These are phyloP conservation scores for Grosmannia serpens DNA, from an alignment of 2,329 filamentous ascomycete species.

Conservation along the genomic window DNA sequence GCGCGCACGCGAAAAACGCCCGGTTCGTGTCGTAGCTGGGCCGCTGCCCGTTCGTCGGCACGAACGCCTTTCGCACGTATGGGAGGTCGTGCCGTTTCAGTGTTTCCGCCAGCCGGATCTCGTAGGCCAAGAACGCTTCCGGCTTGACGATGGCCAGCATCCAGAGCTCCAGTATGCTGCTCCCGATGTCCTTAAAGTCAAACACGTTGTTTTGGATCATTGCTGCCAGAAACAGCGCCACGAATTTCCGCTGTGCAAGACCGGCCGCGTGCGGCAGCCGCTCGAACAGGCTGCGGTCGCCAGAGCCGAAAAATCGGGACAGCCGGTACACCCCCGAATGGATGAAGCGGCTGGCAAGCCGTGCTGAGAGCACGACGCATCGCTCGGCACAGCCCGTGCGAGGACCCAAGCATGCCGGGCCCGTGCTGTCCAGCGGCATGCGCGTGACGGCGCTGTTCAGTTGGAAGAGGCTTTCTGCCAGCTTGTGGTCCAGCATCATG, in stretches of 20 bases:
- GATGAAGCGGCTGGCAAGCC: conserved; percentile 32
- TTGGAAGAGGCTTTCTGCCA: conserved; percentile 35
- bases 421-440: conserved; percentile 3
- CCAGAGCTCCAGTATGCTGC: conserved; percentile 41
- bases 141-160: conserved; percentile 40
- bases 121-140: conserved; percentile 30
- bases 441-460: conserved; percentile 19
- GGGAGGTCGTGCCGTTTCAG: conserved; percentile 29
- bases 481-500: conserved; percentile 35
- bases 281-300: conserved; percentile 40
- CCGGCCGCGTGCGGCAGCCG: conserved; percentile 26
- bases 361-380: conserved; percentile 31
- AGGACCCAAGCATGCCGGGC: background rate
- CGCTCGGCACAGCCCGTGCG: conserved; percentile 28
- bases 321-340: conserved; percentile 32
- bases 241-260: conserved; percentile 29
- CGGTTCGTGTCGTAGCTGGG: conserved; percentile 37
- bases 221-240: conserved; percentile 39
- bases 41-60: conserved; percentile 22
- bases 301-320: conserved; percentile 31
- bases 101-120: conserved; percentile 36
- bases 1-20: conserved; percentile 36
- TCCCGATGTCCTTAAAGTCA: conserved; percentile 34
- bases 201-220: conserved; percentile 35
- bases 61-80: conserved; percentile 29